phyloP scores from a whole-genome alignment of 2,329 filamentous ascomycete genomes.

The Colletotrichum aenigma region DNA sequence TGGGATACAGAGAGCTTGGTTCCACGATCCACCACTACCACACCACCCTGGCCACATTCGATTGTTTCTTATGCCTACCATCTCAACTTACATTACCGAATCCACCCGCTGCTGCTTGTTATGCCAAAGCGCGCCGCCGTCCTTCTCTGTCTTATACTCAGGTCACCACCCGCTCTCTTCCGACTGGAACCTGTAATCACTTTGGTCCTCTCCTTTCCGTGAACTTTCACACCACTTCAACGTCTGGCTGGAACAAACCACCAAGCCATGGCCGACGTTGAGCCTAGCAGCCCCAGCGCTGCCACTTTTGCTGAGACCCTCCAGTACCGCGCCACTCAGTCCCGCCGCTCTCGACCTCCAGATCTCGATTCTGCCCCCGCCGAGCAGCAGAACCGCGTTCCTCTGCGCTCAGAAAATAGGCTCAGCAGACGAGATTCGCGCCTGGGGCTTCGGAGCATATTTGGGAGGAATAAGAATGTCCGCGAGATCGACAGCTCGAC shows the following conservation, averaged over 20 bases:
- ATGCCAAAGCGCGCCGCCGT: conserved; percentile 5
- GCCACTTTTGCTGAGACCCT: conserved; percentile 26
- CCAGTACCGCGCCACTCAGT: conserved; percentile 33
- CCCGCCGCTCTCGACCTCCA: conserved; percentile 42
- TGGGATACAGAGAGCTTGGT: conserved; percentile 11
- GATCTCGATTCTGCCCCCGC: conserved; percentile 31
- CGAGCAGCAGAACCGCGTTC: conserved; percentile 41
- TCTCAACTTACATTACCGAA: conserved; percentile 15
- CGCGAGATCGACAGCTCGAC: conserved; percentile 36
- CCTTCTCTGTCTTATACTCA: conserved; percentile 16
- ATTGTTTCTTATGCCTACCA: conserved; percentile 17
- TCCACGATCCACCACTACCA: not conserved
- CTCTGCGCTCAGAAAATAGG: conserved; percentile 45
- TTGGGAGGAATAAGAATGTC: conserved; percentile 47
- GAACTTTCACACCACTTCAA: not conserved
- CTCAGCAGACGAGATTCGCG: conserved; percentile 54
- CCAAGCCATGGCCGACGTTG: conserved; percentile 19
- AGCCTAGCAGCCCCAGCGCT: conserved; percentile 11
- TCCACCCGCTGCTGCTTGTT: conserved; percentile 8
- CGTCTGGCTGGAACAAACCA: not conserved
- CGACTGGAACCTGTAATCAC: not conserved
- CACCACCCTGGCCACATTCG: not conserved
- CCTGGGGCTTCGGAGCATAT: conserved; percentile 55
- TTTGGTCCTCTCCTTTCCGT: not conserved
- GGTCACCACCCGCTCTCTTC: not conserved